Evolutionary conservation across 495 filamentous ascomycete genomes (phyloP), one percentile per base, ranked within the genome.

Genomic region (Daldinia caldariorum): DNA sequence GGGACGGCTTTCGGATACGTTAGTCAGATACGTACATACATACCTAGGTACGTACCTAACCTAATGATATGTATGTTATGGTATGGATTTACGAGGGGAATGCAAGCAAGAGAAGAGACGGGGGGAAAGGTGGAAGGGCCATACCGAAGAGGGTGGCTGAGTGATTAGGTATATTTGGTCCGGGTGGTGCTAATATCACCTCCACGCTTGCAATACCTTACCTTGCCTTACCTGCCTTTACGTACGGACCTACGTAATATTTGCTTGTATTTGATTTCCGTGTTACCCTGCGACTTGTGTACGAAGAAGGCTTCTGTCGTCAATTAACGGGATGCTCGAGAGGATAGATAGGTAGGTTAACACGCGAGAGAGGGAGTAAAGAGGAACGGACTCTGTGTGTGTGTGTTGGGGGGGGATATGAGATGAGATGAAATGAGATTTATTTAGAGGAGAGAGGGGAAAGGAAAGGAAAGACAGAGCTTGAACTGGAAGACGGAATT

Each of bases 101-200:
- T 37, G 26, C 10, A 31, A 29, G 56, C 26, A 1, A 26, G 12
- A 54, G 51, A 26, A 41, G 35, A 39, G 18, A 18, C 18, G 22
- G 18, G 41, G 16, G 35, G 56, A 16, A 59, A 56, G 47, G 26
- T 26, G 26, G 18, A 26, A n/a, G 20, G 31, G n/a, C 13, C 53
- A 38, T 56, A 13, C 49, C 5, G 29, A 10, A 5, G 5, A 10
- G 34, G 34, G 5, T 6, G 34, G 34, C 5, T 7, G 39, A 38
- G 9, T 18, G 54, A 18, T 26, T 57, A 57, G 14, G 35, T n/a
- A n/a, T n/a, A n/a, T n/a, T 38, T 57, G 54, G 20, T 57, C 35
- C 54, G 54, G 54, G 54, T 47, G 54, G 54, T 47, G 20, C 43
- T 47, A 47, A 16, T 47, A 47, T 47, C 26, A 13, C 43, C 18